Conservation (phyloP, 2,329 filamentous ascomycete genomes). For the Colletotrichum sublineola region DNA sequence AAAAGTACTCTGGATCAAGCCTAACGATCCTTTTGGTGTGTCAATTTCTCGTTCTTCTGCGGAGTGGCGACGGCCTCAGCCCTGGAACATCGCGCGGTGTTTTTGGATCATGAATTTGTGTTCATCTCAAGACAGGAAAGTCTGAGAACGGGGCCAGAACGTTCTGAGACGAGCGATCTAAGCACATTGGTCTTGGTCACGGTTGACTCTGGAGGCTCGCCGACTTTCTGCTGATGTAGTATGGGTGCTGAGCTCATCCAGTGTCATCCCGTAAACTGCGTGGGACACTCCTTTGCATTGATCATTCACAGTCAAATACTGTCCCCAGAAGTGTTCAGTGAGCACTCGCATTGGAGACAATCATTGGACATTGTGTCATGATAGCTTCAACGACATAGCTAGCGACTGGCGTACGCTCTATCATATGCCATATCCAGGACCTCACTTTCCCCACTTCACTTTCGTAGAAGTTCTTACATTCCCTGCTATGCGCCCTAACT, state of each 20-base stretch:
- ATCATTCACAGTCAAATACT: too few species aligned
- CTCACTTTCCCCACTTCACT: too few species aligned
- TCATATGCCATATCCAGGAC: too few species aligned
- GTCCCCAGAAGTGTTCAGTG: background rate
- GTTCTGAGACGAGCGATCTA: background rate
- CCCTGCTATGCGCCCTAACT: too few species aligned
- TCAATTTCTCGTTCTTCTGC: background rate
- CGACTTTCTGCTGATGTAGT: too few species aligned
- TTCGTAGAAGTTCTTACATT: too few species aligned
- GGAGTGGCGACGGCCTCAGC: background rate
- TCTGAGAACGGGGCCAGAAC: background rate
- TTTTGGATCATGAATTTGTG: background rate
- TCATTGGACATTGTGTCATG: too few species aligned
- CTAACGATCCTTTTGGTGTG: background rate
- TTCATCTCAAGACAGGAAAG: background rate
- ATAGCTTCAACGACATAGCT: too few species aligned
- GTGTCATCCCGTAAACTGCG: background rate
- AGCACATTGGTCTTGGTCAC: background rate
- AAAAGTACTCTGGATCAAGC: background rate
- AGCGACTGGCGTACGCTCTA: too few species aligned
- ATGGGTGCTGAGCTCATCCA: background rate
- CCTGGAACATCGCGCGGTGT: background rate
- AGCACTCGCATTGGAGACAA: background rate
- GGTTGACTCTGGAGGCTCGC: background rate
- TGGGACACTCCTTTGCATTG: too few species aligned